Evolutionary conservation across 1,139 yeast species (phyloP).

Genomic region (Kodamaea plutei): DNA sequence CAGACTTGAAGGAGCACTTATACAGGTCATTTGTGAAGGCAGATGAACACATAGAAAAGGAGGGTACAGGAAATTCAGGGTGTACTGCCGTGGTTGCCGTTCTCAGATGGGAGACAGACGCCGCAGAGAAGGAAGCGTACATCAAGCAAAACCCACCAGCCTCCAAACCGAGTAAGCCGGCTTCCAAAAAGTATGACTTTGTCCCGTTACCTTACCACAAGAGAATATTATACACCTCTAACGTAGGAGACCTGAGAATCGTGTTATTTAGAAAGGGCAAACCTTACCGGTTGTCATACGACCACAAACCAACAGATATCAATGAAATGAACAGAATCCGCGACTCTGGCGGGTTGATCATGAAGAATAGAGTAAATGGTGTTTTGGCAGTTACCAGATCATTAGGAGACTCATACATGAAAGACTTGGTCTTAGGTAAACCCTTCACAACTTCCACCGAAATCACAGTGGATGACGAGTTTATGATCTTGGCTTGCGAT

Average conservation of each 20-base stretch:
- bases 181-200: slow-evolving; percentile 36
- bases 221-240: slow-evolving; percentile 85
- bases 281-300: slow-evolving; percentile 81
- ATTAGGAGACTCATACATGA: slow-evolving; percentile 91
- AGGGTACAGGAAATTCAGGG: slow-evolving; percentile 68
- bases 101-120: slow-evolving; percentile 68
- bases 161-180: background rate
- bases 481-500: slow-evolving; percentile 86
- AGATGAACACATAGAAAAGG: slow-evolving; percentile 62
- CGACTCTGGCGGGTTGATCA: slow-evolving; percentile 77
- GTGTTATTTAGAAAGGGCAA: slow-evolving; percentile 70
- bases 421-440: slow-evolving; percentile 80
- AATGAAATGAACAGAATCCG: slow-evolving; percentile 74
- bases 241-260: slow-evolving; percentile 91
- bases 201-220: slow-evolving; percentile 46
- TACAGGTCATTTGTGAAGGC: slow-evolving; percentile 66
- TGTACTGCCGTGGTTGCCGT: slow-evolving; percentile 96
- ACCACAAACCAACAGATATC: slow-evolving; percentile 87
- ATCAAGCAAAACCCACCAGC: background rate
- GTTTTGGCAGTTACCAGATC: slow-evolving; percentile 93
- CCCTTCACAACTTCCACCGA: slow-evolving; percentile 93
- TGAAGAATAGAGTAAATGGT: slow-evolving; percentile 93
- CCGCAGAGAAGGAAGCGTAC: slow-evolving; percentile 27
- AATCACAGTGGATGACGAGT: slow-evolving; percentile 59
- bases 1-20: slow-evolving; percentile 47